Evolutionary conservation across 2,329 filamentous ascomycete species (phyloP), one percentile per base, ranked within the genome.

Genomic region (Mycosphaerella sp.): DNA sequence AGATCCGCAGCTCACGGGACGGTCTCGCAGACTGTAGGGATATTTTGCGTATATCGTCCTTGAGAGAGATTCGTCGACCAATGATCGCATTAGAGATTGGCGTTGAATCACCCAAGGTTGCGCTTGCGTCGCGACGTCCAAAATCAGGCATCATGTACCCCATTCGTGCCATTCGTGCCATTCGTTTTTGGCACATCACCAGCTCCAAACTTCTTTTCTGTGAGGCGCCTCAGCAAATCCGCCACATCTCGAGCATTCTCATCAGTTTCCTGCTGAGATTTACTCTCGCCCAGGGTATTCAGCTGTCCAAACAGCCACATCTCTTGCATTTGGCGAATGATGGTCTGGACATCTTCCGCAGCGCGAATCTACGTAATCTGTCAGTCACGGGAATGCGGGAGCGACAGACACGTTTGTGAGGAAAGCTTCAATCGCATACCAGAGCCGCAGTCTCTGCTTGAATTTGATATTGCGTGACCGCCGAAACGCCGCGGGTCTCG

Each of bases 301-400:
- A 85, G 71, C 51, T 79, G 79, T 2, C 82, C 82, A 59, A 84
- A 84, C 5, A 85, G 70, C 82, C 82, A 85, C 17, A 80, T 72
- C 62, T 85, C 82, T 63, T 85, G 84, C 68, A 86, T 71, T 21
- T 77, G 74, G 17, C 82, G 76, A 21, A 79, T 81, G 12, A 85
- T 65, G 10, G 75, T 74, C 52, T 82, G 73, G 9, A 84, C 71
- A 49, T 84, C 81, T 68, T 86, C 81, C 12, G 78, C 77, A 1
- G 79, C 76, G 50, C 79, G 77, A 56, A 84, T 76, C 80, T 79
- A 12, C 6, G 52, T 0, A 30, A 6, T 21, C 28, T 18, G 6
- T 12, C 40, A 18, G 71, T 51, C 10, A n/a, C n/a, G n/a, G n/a
- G n/a, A n/a, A n/a, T n/a, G n/a, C n/a, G n/a, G n/a, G n/a, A n/a